Evolutionary conservation across 2,329 filamentous ascomycete species (phyloP).

Genomic region (Ceratocystis ficicola): DNA sequence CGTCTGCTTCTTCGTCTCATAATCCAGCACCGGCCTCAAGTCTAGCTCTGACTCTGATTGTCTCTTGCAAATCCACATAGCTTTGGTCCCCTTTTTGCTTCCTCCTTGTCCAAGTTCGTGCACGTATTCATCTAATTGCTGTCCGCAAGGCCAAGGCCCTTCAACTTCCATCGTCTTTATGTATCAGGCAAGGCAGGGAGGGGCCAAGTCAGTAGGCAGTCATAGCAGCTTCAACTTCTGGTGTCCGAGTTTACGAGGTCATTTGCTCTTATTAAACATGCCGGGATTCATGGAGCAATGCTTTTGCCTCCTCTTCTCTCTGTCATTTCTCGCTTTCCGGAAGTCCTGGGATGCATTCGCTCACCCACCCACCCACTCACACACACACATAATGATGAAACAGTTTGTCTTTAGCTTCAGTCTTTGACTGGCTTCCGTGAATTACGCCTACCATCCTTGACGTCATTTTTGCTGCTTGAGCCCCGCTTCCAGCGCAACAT

Average conservation of each 20-base stretch:
- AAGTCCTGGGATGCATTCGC: no score
- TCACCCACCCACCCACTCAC: no score
- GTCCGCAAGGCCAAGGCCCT: neutral
- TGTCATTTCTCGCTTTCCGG: no score
- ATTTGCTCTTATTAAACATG: no score
- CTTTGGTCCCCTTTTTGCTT: neutral
- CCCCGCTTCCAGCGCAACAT: neutral
- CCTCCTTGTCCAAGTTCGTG: neutral
- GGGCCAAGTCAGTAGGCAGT: neutral
- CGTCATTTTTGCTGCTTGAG: neutral
- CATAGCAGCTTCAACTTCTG: neutral
- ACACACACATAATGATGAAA: no score
- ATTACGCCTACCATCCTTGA: neutral
- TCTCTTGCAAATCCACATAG: neutral
- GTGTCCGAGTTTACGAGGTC: conserved; percentile 1
- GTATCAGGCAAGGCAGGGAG: neutral
- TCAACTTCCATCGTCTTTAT: neutral
- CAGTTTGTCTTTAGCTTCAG: no score
- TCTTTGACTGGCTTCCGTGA: neutral
- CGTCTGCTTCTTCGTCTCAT: no score
- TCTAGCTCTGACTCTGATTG: neutral
- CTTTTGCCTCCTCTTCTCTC: neutral
- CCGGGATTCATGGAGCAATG: neutral
- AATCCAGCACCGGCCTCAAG: neutral
- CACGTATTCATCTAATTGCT: neutral